Conservation (phyloP, 805 yeast species). For the Ogataea paradorogensis region DNA sequence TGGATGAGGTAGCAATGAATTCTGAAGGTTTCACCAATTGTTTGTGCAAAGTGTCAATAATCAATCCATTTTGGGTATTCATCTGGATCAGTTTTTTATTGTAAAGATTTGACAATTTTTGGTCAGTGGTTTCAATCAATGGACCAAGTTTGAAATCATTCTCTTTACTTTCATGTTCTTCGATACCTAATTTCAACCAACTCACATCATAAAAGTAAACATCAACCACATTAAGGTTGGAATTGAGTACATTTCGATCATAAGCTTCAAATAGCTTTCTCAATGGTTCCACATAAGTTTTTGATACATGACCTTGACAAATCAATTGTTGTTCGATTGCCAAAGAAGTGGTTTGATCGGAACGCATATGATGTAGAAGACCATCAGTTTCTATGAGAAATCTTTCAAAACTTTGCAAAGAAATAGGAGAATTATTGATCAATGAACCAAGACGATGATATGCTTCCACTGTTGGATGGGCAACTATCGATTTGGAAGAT, state of each 20-base stretch:
- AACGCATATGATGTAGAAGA: constrained; percentile 34
- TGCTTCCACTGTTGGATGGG: constrained; percentile 51
- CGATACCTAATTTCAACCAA: constrained; percentile 51
- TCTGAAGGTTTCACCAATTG: constrained; percentile 30
- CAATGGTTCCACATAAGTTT: constrained; percentile 35
- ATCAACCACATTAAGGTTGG: constrained; percentile 48
- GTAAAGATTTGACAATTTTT: constrained; percentile 12
- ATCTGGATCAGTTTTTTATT: constrained; percentile 21
- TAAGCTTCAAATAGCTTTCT: constrained; percentile 47
- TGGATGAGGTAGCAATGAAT: constrained; percentile 10
- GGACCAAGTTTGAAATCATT: not conserved
- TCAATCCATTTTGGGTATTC: constrained; percentile 27
- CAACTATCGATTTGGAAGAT: constrained; percentile 20
- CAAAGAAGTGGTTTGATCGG: constrained; percentile 41
- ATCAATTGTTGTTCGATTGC: constrained; percentile 60
- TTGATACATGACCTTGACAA: constrained; percentile 58
- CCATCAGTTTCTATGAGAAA: constrained; percentile 58
- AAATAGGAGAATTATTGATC: constrained; percentile 50
- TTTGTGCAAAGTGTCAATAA: constrained; percentile 34
- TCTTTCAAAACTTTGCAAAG: constrained; percentile 54
- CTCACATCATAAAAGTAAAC: constrained; percentile 61
- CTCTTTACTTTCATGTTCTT: constrained; percentile 13
- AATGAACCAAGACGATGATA: constrained; percentile 48
- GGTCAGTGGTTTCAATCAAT: constrained; percentile 24
- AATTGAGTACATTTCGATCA: constrained; percentile 36